Base-by-base conservation (phyloP, 352 stramenopile genomes). In the Pythium phragmiticola region DNA sequence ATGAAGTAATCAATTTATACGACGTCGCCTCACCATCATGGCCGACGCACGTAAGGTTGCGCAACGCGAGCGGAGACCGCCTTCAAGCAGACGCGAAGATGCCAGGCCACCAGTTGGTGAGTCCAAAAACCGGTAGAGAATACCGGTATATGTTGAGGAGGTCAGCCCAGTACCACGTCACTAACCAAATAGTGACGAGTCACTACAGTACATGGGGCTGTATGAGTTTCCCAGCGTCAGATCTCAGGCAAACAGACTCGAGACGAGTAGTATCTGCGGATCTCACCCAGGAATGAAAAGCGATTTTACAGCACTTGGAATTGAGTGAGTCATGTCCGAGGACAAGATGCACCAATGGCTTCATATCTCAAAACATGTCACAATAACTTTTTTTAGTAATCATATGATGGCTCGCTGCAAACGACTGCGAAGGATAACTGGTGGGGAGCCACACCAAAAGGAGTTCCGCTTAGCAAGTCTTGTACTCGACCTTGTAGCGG, bases 401-500 rank as follows among this genome's bases (percentile, higher is more conserved):
- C 8, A 41, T 8, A 41, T 13, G 36, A 45, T 45, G 39, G 39
- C 8, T 45, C 7, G 39, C 3, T 19, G 16, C 45, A 33, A 21
- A 21, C 26, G 28, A n/a, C 46, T 52, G n/a, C 19, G 17, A 6
- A 13, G 6, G 12, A 33, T 1, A n/a, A 13, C 28, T 5, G 19
- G 0, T 14, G 14, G 16, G 36, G 9, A 14, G 34, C 5, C 19
- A 49, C 19, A 26, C 11, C 13, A 0, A 45, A 33, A 19, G 11
- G 17, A 26, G 0, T 2, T 36, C 19, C 8, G 11, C 16, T 59
- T 59, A 59, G 56, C 63, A 69, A 45, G 50, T 28, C 63, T 69
- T 69, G 47, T 66, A 75, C 19, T 66, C 72, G 62, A 84, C 41
- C 63, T 70, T 78, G 74, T 82, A 84, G 52, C 63, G 76, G 60